Percentiles rank a stretch among this genome's conserved stretches.
Evolutionary conservation across 1,284 basidiomycete species (phyloP).

Genomic region (Singerocomus rubriflavus): DNA sequence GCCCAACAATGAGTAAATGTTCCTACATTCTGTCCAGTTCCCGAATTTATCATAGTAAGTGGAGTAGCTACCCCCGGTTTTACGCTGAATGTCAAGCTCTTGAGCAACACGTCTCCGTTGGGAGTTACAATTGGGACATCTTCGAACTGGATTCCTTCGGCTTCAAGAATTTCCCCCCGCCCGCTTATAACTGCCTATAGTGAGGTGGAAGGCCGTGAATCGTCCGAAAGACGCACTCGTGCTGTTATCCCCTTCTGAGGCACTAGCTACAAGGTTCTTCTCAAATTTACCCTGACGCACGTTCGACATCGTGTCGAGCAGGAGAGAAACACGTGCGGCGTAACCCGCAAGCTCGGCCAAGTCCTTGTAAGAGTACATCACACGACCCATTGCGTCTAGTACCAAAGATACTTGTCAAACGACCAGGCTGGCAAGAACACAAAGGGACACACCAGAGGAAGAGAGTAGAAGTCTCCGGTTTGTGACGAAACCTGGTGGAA

Average conservation of each 20-base stretch:
- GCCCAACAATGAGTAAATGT: slow-evolving; percentile 89
- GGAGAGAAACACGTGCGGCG: slow-evolving; percentile 85
- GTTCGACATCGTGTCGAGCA: slow-evolving; percentile 92
- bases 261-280: slow-evolving; percentile 81
- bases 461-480: slow-evolving; percentile 90
- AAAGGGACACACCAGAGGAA: slow-evolving; percentile 52
- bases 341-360: slow-evolving; percentile 95
- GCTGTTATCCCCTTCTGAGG: slow-evolving; percentile 75
- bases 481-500: slow-evolving; percentile 77
- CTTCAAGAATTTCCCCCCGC: slow-evolving; percentile 77
- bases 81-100: slow-evolving; percentile 84
- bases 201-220: neutral
- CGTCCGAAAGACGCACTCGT: slow-evolving; percentile 52
- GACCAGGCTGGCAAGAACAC: neutral
- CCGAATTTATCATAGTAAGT: slow-evolving; percentile 11
- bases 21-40: slow-evolving; percentile 46
- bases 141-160: slow-evolving; percentile 89
- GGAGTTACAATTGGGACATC: slow-evolving; percentile 95
- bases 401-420: neutral
- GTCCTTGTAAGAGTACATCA: slow-evolving; percentile 98
- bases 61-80: slow-evolving; percentile 70
- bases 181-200: slow-evolving; percentile 65
- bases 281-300: slow-evolving; percentile 84
- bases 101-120: slow-evolving; percentile 90
- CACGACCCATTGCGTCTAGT: slow-evolving; percentile 74